phyloP scores from a whole-genome alignment of 2,329 filamentous ascomycete genomes.

The Pseudopithomyces chartarum region DNA sequence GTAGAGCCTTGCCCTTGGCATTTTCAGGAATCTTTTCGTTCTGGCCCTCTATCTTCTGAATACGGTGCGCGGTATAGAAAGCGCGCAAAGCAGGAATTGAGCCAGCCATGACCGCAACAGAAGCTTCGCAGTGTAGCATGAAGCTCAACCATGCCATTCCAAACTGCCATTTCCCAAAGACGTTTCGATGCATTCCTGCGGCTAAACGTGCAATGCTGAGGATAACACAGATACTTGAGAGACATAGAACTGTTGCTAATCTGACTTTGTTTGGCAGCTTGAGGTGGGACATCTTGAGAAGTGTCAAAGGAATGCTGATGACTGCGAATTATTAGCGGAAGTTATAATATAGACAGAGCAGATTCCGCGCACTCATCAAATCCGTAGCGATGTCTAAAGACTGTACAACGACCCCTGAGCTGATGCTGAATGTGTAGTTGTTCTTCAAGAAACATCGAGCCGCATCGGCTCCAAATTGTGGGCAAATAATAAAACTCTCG shows the following conservation, averaged over 20 bases:
- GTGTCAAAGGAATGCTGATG: slow-evolving; percentile 13
- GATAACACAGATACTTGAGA: slow-evolving; percentile 15
- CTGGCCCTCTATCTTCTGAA: background rate
- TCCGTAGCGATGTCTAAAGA: slow-evolving; percentile 16
- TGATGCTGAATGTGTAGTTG: slow-evolving; percentile 10
- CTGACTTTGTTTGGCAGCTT: slow-evolving; percentile 12
- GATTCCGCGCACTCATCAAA: slow-evolving; percentile 15
- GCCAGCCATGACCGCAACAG: slow-evolving; percentile 17
- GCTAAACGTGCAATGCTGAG: slow-evolving; percentile 13
- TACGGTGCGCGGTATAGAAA: slow-evolving; percentile 9
- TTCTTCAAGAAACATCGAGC: slow-evolving; percentile 10
- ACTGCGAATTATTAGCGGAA: slow-evolving; percentile 8
- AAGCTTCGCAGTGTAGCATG: slow-evolving; percentile 19
- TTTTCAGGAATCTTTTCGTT: background rate
- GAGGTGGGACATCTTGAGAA: slow-evolving; percentile 13
- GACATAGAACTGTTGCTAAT: slow-evolving; percentile 13
- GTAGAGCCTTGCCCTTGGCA: background rate
- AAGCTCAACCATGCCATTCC: slow-evolving; percentile 13
- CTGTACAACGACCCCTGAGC: slow-evolving; percentile 11
- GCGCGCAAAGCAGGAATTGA: slow-evolving; percentile 16
- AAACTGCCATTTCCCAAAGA: slow-evolving; percentile 10
- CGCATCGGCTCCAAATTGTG: slow-evolving; percentile 10
- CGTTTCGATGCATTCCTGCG: slow-evolving; percentile 11
- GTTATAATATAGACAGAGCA: background rate
- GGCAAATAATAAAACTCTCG: slow-evolving; percentile 13